phyloP scores from a whole-genome alignment of 495 filamentous ascomycete genomes.

The Podospora bellae-mahoneyi region DNA sequence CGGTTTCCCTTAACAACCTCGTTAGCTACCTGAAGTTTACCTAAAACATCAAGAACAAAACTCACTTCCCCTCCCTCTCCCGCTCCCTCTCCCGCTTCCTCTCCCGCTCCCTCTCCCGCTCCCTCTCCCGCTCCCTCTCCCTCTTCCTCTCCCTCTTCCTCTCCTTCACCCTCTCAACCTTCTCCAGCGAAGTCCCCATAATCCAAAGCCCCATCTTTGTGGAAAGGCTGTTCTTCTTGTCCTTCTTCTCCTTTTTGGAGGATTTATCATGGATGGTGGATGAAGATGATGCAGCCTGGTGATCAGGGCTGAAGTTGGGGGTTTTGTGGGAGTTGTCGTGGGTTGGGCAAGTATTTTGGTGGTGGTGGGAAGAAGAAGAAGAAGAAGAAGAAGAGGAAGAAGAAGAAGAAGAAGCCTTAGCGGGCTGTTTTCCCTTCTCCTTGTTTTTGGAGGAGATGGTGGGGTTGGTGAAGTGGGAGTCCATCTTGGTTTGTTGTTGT shows the following conservation, averaged over 20 bases:
- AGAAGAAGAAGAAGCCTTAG: background rate
- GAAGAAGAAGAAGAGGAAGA: too few relatives aligned
- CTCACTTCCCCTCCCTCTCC: too few relatives aligned
- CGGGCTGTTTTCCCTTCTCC: background rate
- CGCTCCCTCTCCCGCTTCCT: too few relatives aligned
- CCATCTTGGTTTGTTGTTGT: background rate
- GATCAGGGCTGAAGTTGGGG: background rate
- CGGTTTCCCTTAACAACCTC: too few relatives aligned
- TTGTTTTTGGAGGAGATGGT: background rate
- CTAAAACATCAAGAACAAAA: too few relatives aligned
- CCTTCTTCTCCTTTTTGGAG: background rate
- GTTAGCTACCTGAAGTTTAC: too few relatives aligned
- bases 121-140: background rate
- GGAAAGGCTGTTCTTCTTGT: background rate
- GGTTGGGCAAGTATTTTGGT: background rate
- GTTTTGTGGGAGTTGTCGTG: background rate
- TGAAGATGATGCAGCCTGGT: background rate
- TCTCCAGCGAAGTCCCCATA: slow-evolving; percentile 2
- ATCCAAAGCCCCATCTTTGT: slow-evolving; percentile 3
- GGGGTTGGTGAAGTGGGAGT: background rate
- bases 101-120: too few relatives aligned
- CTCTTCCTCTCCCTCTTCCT: background rate
- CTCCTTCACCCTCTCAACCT: slow-evolving; percentile 2
- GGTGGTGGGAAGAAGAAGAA: too few relatives aligned
- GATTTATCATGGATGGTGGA: background rate